Evolutionary conservation across 306 rosid genomes (phyloP), one percentile per base, ranked within the genome.

Genomic region (Malus sieversii): DNA sequence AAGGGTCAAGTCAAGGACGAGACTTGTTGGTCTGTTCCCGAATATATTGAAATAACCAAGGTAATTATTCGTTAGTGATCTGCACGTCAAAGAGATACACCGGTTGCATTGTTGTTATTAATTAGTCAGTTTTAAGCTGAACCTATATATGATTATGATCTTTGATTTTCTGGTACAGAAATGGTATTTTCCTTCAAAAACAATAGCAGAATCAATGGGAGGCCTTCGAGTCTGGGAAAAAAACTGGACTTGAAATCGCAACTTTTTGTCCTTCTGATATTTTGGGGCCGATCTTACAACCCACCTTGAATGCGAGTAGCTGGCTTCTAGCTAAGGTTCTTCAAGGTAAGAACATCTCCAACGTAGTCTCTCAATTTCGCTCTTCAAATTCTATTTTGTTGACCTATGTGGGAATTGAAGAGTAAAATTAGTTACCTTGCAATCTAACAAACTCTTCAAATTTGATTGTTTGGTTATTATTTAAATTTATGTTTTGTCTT

Each of bases 181-280:
- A 74, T 91, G 94, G 92, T 91, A 91, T 68, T 82, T 33, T 61
- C 84, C 71, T 61, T 75, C 94, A 44, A 91, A 91, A 84, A 87
- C 92, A 22, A 82, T 83, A 79, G 97, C 94, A 55, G 91, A 91
- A 78, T 73, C 35, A 32, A 33, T 33, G 77, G 75, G 84, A 81
- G 69, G 92, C 91, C 4, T 19, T 74, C 45, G 85, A 86, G 68
- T 89, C 87, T 77, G 89, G 83, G 2, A 85, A 72, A 70, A 86
- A 67, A 72, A 79, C 59, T 10, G 92, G 90, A 22, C 87, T 87
- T 22, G 42, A 38, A 40, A 58, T 87, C 32, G 94, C 86, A 16
- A 81, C 79, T 25, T 74, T 89, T 44, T 91, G 89, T 72, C 92
- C 90, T 45, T 8, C 80, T 44, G 33, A 81, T 27, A 75, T 77